Conservation (phyloP, 306 rosid genomes). For the Prosopis cineraria region DNA sequence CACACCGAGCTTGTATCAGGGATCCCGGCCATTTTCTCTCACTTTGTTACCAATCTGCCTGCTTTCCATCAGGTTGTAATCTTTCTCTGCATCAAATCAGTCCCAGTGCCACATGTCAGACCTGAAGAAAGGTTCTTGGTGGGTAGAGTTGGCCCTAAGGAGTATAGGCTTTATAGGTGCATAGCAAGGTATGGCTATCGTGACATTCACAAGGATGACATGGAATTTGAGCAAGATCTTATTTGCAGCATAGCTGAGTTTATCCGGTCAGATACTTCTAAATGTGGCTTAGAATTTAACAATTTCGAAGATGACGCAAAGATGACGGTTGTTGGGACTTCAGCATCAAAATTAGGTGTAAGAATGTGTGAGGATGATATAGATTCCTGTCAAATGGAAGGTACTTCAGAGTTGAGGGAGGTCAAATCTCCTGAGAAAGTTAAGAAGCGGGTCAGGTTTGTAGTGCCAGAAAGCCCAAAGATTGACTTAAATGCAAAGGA, state of each 20-base stretch:
- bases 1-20: conserved; percentile 95
- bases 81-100: conserved; percentile 95
- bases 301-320: conserved; percentile 55
- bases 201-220: conserved; percentile 83
- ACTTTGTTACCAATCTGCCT: conserved; percentile 94
- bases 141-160: conserved; percentile 97
- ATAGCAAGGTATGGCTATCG: conserved; percentile 95
- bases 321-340: conserved; percentile 92
- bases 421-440: conserved; percentile 53
- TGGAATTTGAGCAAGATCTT: conserved; percentile 87
- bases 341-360: conserved; percentile 66
- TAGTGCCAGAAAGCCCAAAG: conserved; percentile 70
- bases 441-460: conserved; percentile 81
- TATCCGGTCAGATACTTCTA: conserved; percentile 65
- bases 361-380: conserved; percentile 64
- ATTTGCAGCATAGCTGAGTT: conserved; percentile 86
- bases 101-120: conserved; percentile 91
- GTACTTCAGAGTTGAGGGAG: conserved; percentile 69
- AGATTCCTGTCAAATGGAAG: conserved; percentile 40
- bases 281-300: conserved; percentile 41
- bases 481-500: conserved; percentile 58
- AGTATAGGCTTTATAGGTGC: conserved; percentile 84
- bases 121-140: conserved; percentile 93
- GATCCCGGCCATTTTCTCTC: conserved; percentile 95
- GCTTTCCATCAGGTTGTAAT: conserved; percentile 97